phyloP scores from a whole-genome alignment of 768 basidiomycete species.

The Pulveroboletus ravenelii region DNA sequence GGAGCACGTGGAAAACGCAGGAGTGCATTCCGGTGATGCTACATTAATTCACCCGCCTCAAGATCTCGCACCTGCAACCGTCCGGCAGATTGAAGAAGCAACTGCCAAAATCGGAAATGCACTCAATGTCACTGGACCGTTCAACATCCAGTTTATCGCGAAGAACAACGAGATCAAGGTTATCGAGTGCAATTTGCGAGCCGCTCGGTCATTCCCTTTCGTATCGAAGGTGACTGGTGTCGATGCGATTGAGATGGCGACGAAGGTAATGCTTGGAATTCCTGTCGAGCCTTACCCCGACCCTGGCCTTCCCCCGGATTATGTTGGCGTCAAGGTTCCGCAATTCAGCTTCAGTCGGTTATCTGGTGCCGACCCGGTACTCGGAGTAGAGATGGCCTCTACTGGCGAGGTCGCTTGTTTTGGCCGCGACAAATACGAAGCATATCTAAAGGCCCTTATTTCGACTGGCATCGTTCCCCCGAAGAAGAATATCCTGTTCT shows the following conservation, averaged over 20 bases:
- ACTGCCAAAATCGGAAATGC: slow-evolving; percentile 97
- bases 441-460: slow-evolving; percentile 94
- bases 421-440: slow-evolving; percentile 95
- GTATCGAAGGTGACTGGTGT: slow-evolving; percentile 97
- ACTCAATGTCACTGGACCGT: slow-evolving; percentile 96
- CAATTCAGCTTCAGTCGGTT: slow-evolving; percentile 98
- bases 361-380: slow-evolving; percentile 94
- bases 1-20: slow-evolving; percentile 98
- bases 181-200: slow-evolving; percentile 98
- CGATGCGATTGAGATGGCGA: slow-evolving; percentile 98
- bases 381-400: slow-evolving; percentile 99
- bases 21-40: slow-evolving; percentile 98
- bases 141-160: slow-evolving; percentile 99
- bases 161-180: slow-evolving; percentile 99
- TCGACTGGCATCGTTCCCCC: slow-evolving; percentile 93
- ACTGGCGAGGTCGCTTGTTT: slow-evolving; percentile 99
- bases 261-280: slow-evolving; percentile 94
- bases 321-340: slow-evolving; percentile 99
- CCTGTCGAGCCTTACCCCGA: slow-evolving; percentile 91
- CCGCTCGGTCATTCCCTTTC: slow-evolving; percentile 97
- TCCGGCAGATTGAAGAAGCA: slow-evolving; percentile 93
- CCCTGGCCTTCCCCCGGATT: slow-evolving; percentile 79
- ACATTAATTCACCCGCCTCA: slow-evolving; percentile 98
- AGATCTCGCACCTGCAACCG: slow-evolving; percentile 95
- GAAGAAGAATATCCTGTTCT: slow-evolving; percentile 97